phyloP scores from a whole-genome alignment of 768 basidiomycete genomes.

The Mycena maculata region DNA sequence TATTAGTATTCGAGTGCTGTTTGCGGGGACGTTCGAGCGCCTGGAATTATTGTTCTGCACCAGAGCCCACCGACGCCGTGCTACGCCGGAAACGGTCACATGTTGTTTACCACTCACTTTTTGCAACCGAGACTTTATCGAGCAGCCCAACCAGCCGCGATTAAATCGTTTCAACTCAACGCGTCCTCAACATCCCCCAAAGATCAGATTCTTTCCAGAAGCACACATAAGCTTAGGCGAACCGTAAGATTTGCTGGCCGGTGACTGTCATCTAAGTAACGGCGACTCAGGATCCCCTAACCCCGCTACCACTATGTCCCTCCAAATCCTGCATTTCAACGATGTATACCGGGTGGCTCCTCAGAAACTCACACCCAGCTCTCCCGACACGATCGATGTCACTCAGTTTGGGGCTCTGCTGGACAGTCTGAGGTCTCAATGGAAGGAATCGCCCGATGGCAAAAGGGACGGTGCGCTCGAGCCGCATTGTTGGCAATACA shows the following conservation, averaged over 20 bases:
- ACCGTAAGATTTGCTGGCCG: too few relatives aligned
- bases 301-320: slow-evolving; percentile 35
- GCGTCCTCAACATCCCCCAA: too few relatives aligned
- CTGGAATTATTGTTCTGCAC: too few relatives aligned
- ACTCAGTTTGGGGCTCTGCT: slow-evolving; percentile 86
- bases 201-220: too few relatives aligned
- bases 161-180: too few relatives aligned
- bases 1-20: slow-evolving; percentile 4
- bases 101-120: neutral
- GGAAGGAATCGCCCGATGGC: slow-evolving; percentile 54
- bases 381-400: slow-evolving; percentile 80
- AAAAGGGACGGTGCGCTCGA: slow-evolving; percentile 56
- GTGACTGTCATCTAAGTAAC: too few relatives aligned
- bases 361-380: slow-evolving; percentile 69
- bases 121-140: neutral
- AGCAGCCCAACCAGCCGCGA: too few relatives aligned
- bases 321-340: slow-evolving; percentile 75
- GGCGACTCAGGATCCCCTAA: too few relatives aligned
- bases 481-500: neutral
- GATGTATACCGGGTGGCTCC: slow-evolving; percentile 86
- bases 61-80: too few relatives aligned
- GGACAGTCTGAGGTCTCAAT: slow-evolving; percentile 64
- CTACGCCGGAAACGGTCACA: slow-evolving; percentile 3
- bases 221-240: too few relatives aligned
- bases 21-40: too few relatives aligned